Percentiles rank a stretch among this genome's conserved stretches.
phyloP scores from a whole-genome alignment of 2,329 filamentous ascomycete species.

The Exophiala calicioides region DNA sequence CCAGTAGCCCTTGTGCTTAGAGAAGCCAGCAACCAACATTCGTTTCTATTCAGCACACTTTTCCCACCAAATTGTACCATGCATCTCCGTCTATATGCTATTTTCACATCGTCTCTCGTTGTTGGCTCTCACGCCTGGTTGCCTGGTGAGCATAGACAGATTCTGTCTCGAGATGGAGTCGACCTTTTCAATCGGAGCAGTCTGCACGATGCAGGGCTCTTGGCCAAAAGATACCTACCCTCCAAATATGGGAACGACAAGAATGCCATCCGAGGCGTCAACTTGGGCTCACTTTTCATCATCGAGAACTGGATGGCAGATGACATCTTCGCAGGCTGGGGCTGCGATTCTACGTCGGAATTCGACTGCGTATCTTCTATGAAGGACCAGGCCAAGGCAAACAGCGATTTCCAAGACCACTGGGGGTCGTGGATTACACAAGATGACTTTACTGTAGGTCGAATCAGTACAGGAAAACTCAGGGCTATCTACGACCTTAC shows the following conservation, averaged over 20 bases:
- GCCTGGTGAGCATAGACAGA: conserved; percentile 32
- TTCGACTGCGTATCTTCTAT: conserved; percentile 56
- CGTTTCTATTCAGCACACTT: background rate
- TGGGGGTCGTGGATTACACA: conserved; percentile 55
- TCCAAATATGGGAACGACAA: conserved; percentile 14
- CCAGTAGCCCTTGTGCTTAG: no score
- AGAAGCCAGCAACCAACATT: no score
- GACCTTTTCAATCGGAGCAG: conserved; percentile 32
- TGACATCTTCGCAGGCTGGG: conserved; percentile 50
- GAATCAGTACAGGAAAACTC: background rate
- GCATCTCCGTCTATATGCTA: conserved; percentile 1
- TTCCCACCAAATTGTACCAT: background rate
- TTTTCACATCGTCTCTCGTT: conserved; percentile 8
- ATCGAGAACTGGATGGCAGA: conserved; percentile 57
- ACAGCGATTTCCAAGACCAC: conserved; percentile 52
- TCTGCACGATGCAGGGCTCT: conserved; percentile 15
- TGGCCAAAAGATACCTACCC: conserved; percentile 17
- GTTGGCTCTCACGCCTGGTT: conserved; percentile 30
- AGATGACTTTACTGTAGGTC: conserved; percentile 44
- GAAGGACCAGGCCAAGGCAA: conserved; percentile 47
- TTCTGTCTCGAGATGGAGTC: conserved; percentile 30
- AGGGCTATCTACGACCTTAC: background rate
- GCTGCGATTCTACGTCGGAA: conserved; percentile 44
- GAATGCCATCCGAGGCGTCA: conserved; percentile 57
- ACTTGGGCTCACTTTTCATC: conserved; percentile 55